Evolutionary conservation across 306 rosid genomes (phyloP).

Genomic region (Prunus dulcis): DNA sequence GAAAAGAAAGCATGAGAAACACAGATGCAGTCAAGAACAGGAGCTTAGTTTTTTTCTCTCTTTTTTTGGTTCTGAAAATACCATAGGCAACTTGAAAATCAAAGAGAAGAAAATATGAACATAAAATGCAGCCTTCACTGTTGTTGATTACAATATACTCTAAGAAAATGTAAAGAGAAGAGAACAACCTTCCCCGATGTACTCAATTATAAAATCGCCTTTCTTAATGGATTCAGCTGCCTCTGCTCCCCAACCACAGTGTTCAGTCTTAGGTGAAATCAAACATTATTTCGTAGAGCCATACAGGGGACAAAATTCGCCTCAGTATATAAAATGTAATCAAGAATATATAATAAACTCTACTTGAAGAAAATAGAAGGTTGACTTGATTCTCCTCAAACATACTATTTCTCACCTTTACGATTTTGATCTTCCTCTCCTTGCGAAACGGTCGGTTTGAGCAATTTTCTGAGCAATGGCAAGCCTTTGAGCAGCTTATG

Average conservation of each 20-base stretch:
- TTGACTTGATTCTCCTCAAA: not conserved
- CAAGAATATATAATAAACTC: slow-evolving; percentile 1
- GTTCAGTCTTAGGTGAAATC: slow-evolving; percentile 60
- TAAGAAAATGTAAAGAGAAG: slow-evolving; percentile 9
- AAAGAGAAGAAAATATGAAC: not conserved
- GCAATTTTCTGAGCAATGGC: slow-evolving; percentile 77
- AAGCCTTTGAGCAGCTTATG: slow-evolving; percentile 95
- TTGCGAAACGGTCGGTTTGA: slow-evolving; percentile 86
- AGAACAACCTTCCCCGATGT: slow-evolving; percentile 84
- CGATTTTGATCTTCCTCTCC: slow-evolving; percentile 74
- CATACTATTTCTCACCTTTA: slow-evolving; percentile 54
- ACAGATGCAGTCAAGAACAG: not conserved
- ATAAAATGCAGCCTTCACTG: not conserved
- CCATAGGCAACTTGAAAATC: not conserved
- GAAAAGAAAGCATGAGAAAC: not conserved
- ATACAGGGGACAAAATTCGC: not conserved
- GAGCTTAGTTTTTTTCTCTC: not conserved
- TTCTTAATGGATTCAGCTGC: slow-evolving; percentile 64
- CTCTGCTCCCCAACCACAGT: slow-evolving; percentile 98
- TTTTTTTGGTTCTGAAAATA: not conserved
- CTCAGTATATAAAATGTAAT: not conserved
- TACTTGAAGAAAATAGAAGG: not conserved
- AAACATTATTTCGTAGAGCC: not conserved
- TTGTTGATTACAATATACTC: slow-evolving; percentile 1
- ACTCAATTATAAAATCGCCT: slow-evolving; percentile 79